phyloP scores from a whole-genome alignment of 2,329 filamentous ascomycete species.

The Trichophaea hybrida region DNA sequence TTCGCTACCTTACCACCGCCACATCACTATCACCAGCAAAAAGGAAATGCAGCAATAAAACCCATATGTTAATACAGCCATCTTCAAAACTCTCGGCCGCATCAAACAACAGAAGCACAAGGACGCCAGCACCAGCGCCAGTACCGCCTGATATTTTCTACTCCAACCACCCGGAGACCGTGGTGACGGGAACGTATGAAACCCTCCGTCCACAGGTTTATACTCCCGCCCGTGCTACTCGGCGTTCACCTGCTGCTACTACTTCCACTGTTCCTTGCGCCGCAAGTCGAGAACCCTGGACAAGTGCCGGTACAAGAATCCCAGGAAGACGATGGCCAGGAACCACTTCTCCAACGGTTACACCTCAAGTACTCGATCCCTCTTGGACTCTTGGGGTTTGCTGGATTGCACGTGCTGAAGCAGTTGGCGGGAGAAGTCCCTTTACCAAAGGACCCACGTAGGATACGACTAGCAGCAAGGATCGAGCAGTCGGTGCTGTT shows the following conservation, averaged over 20 bases:
- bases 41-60: background rate
- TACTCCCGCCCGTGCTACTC: constrained; percentile 21
- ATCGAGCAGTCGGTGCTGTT: constrained; percentile 20
- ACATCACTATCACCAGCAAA: background rate
- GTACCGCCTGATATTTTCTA: background rate
- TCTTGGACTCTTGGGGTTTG: constrained; percentile 19
- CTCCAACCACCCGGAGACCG: background rate
- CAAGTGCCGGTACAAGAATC: background rate
- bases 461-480: constrained; percentile 13
- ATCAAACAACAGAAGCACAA: background rate
- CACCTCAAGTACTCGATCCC: constrained; percentile 18
- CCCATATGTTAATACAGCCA: background rate
- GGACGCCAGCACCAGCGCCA: background rate
- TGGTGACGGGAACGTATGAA: constrained; percentile 17
- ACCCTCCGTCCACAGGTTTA: constrained; percentile 17
- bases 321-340: background rate
- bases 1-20: background rate
- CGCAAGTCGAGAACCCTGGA: constrained; percentile 6
- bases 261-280: constrained; percentile 16
- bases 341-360: constrained; percentile 1
- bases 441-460: constrained; percentile 18
- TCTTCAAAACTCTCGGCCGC: background rate
- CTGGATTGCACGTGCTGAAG: constrained; percentile 17
- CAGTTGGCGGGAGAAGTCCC: constrained; percentile 21
- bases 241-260: constrained; percentile 17